Evolutionary conservation across 2,329 filamentous ascomycete species (phyloP), one percentile per base, ranked within the genome.

Genomic region (Davidsoniella virescens): DNA sequence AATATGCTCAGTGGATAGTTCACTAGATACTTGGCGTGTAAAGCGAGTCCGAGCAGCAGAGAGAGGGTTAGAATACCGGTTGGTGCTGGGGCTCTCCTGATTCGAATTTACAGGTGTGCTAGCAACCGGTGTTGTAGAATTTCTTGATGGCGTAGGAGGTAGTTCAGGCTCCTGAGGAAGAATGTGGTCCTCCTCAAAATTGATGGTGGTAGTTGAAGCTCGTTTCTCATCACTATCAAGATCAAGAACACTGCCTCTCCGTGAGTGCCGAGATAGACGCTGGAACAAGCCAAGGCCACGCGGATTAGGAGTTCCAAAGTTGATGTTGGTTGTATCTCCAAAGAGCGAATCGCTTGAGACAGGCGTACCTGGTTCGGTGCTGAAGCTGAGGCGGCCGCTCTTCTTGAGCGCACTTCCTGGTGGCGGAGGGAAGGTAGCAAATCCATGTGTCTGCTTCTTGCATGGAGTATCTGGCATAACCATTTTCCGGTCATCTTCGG

Each of bases 381-480:
- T 81, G 61, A 93, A 88, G 9, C 85, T 82, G 55, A 84, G 80
- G 54, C 79, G 75, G 52, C 78, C 57, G 75, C 74, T 61, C 78
- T 74, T 61, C 65, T 82, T 83, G 50, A 81, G 71, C 7, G 70
- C 70, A 56, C 73, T 80, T 48, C 78, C 78, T 10, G 70, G 68
- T 1, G 69, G 69, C 1, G 72, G 74, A 1, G 79, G 77, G 64
- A 75, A 75, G 47, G 83, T 77, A 58, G 83, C 72, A 65, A 88
- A 77, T 52, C 82, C 67, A 18, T 51, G 40, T 56, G 78, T 80
- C 49, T 83, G 80, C 61, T 92, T 87, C 69, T 96, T 98, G 66
- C 92, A 96, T 1, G 92, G 92, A 1, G 92, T 98, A 61, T 96
- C 92, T 1, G 92, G 90, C 71, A 94, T 88, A 26, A 76, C 73